phyloP scores from a whole-genome alignment of 2,329 filamentous ascomycete genomes.

The Neoascochyta sp. region DNA sequence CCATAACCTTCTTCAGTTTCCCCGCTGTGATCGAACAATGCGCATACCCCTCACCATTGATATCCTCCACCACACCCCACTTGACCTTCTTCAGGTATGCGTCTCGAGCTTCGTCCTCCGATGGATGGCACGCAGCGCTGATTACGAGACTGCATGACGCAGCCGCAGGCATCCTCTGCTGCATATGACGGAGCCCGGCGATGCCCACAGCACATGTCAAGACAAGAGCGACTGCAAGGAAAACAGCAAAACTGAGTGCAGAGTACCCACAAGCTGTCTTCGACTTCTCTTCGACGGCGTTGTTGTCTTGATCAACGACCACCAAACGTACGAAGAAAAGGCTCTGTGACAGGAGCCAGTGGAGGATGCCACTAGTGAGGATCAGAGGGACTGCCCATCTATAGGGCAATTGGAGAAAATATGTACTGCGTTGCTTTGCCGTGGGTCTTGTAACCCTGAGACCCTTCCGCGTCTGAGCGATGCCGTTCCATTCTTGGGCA shows the following conservation, averaged over 20 bases:
- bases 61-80: constrained; percentile 19
- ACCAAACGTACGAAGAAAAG: constrained; percentile 39
- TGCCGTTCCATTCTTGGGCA: constrained; percentile 47
- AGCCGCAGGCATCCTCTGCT: constrained; percentile 59
- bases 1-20: too few relatives aligned
- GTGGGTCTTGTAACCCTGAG: constrained; percentile 38
- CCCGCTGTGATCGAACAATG: constrained; percentile 7
- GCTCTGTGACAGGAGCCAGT: constrained; percentile 47
- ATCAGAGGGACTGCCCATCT: constrained; percentile 39
- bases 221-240: constrained; percentile 48
- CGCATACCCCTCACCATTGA: neutral
- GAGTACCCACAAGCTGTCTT: constrained; percentile 8
- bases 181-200: constrained; percentile 55
- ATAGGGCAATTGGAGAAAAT: constrained; percentile 43
- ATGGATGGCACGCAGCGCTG: constrained; percentile 22
- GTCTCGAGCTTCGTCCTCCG: constrained; percentile 11
- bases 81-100: constrained; percentile 13
- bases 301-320: constrained; percentile 2
- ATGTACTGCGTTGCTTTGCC: constrained; percentile 38
- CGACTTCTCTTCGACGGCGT: neutral
- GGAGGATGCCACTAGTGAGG: constrained; percentile 27
- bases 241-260: constrained; percentile 1
- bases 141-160: constrained; percentile 53
- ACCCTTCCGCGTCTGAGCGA: constrained; percentile 27
- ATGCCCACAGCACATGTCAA: constrained; percentile 64